phyloP scores from a whole-genome alignment of 495 filamentous ascomycete genomes.

The Penicillium robsamsonii region DNA sequence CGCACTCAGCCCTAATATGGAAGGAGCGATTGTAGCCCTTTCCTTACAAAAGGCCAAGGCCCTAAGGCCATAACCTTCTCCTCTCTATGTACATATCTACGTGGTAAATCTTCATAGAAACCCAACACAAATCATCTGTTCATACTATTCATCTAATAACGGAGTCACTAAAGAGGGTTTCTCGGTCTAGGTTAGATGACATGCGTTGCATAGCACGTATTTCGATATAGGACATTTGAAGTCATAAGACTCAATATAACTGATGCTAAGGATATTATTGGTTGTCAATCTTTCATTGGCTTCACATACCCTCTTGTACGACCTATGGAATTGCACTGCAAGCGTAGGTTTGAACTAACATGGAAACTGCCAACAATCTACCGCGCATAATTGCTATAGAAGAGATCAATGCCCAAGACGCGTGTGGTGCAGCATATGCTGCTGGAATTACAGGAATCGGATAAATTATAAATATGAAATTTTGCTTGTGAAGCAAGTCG shows the following conservation, averaged over 20 bases:
- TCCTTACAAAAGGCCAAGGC: background rate
- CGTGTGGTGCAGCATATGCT: background rate
- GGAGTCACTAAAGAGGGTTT: background rate
- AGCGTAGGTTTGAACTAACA: background rate
- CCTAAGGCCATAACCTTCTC: background rate
- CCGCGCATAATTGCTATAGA: background rate
- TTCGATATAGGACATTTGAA: background rate
- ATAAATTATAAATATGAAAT: background rate
- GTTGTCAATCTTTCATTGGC: background rate
- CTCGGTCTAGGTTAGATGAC: background rate
- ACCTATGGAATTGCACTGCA: background rate
- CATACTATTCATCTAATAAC: background rate
- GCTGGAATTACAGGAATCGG: background rate
- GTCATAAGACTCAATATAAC: background rate
- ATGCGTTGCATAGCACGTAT: background rate
- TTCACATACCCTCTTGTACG: background rate
- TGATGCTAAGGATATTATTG: background rate
- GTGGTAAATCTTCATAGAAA: background rate
- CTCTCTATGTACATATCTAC: background rate
- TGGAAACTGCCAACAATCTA: background rate
- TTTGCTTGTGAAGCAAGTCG: background rate
- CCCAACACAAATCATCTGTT: background rate
- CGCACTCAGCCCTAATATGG: slow-evolving; percentile 1
- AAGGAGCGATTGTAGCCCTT: background rate
- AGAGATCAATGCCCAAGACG: background rate